A percentile compares a stretch with the other conserved stretches of the same genome.
Conservation (phyloP, 2,329 filamentous ascomycete species). For the Gliomastix tumulicola region DNA sequence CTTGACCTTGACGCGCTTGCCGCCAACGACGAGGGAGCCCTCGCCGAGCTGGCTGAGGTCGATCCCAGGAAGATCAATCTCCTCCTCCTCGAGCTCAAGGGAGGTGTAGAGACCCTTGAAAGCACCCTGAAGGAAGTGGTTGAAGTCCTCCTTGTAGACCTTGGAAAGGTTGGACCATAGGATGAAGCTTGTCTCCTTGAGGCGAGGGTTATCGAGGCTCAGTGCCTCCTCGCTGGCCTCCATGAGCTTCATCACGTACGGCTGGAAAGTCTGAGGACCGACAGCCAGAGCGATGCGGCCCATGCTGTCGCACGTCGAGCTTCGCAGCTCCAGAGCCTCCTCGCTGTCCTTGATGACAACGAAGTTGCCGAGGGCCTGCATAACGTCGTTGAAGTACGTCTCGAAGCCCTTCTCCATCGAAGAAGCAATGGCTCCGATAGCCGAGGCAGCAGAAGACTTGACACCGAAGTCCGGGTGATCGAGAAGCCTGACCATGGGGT, state of each 20-base stretch:
- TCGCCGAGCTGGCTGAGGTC: conserved; percentile 56
- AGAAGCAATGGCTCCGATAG: conserved; percentile 83
- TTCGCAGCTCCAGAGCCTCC: conserved; percentile 83
- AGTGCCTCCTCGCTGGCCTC: conserved; percentile 86
- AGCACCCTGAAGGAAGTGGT: conserved; percentile 69
- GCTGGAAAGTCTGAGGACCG: conserved; percentile 78
- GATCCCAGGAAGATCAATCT: conserved; percentile 67
- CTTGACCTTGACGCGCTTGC: conserved; percentile 81
- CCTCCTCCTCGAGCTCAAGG: conserved; percentile 82
- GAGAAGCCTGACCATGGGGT: conserved; percentile 77
- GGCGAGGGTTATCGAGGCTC: conserved; percentile 77
- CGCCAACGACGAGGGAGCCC: conserved; percentile 69
- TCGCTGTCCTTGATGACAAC: conserved; percentile 82
- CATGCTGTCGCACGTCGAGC: conserved; percentile 86
- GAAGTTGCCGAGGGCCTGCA: conserved; percentile 81
- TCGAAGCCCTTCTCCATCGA: conserved; percentile 77
- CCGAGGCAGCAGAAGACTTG: conserved; percentile 83
- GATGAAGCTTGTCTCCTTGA: conserved; percentile 95
- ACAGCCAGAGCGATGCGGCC: conserved; percentile 88
- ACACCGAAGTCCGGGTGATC: conserved; percentile 80
- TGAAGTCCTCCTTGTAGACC: conserved; percentile 82
- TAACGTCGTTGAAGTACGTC: conserved; percentile 87
- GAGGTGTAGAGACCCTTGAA: conserved; percentile 78
- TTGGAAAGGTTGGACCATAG: conserved; percentile 93
- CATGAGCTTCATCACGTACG: conserved; percentile 87